Percentiles rank a stretch among this genome's conserved stretches.
Conservation (phyloP, 768 basidiomycete genomes). For the Russula earlei region DNA sequence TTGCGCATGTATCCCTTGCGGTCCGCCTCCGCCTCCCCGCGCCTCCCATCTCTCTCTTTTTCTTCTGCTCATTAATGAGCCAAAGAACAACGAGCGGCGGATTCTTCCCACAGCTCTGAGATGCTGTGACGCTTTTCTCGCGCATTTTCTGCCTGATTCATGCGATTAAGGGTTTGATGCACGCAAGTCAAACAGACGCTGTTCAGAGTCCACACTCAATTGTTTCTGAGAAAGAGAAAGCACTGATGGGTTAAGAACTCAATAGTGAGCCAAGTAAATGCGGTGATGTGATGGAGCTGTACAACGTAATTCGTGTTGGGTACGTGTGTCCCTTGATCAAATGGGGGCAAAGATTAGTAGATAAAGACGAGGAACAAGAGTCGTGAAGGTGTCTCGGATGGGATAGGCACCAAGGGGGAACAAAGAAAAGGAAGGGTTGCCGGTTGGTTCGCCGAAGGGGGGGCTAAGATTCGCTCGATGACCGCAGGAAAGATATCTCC, state of each 20-base stretch:
- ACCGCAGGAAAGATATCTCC: slow-evolving; percentile 42
- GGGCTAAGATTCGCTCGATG: slow-evolving; percentile 21
- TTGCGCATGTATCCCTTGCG: not conserved
- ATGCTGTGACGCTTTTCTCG: slow-evolving; percentile 6
- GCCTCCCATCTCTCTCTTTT: not conserved
- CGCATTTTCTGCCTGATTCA: not conserved
- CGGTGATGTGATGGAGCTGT: not conserved
- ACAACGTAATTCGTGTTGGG: not conserved
- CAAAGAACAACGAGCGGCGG: slow-evolving; percentile 6
- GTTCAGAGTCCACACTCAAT: not conserved
- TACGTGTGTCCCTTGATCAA: too few species aligned
- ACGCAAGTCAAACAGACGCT: not conserved
- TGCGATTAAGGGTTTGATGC: not conserved
- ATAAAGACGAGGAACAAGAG: not conserved
- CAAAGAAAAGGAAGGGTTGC: not conserved
- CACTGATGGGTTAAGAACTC: too few species aligned
- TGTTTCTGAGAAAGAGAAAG: not conserved
- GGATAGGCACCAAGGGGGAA: too few species aligned
- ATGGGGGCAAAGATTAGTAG: too few species aligned
- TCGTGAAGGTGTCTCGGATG: not conserved
- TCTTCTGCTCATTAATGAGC: slow-evolving; percentile 5
- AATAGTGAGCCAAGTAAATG: not conserved
- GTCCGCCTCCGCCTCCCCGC: not conserved
- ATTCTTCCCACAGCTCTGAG: not conserved
- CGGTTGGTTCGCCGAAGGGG: too few species aligned